phyloP scores from a whole-genome alignment of 352 stramenopile genomes.

The Globisporangium alternatum region DNA sequence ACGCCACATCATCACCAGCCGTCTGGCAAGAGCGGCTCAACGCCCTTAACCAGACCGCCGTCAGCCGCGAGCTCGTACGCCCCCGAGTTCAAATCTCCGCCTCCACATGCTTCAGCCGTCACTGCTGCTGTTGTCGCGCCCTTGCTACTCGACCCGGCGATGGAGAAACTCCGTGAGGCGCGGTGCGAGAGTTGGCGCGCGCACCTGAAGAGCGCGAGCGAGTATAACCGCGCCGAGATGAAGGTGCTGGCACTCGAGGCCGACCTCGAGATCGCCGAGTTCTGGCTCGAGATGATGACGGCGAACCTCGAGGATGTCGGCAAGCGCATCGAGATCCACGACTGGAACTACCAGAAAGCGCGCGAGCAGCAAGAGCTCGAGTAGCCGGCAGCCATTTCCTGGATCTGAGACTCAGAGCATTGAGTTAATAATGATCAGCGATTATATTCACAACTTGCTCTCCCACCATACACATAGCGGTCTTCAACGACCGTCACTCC shows the following conservation, averaged over 20 bases:
- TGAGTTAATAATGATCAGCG: conserved; percentile 10
- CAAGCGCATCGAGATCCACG: conserved; percentile 70
- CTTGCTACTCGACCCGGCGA: conserved; percentile 22
- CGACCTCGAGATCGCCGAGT: conserved; percentile 61
- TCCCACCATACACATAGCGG: neutral
- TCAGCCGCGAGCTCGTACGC: neutral
- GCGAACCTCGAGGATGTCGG: conserved; percentile 73
- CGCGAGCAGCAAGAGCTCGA: conserved; percentile 29
- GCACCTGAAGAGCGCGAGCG: conserved; percentile 52
- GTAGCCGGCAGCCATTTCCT: neutral
- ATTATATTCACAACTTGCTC: conserved; percentile 8
- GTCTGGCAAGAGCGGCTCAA: neutral
- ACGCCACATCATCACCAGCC: neutral
- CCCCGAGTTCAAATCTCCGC: neutral
- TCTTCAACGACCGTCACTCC: neutral
- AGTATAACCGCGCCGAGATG: conserved; percentile 58
- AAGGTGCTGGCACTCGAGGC: conserved; percentile 50
- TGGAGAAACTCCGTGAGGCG: conserved; percentile 40
- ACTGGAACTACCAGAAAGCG: conserved; percentile 78
- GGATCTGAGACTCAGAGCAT: no score
- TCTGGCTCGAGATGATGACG: conserved; percentile 56
- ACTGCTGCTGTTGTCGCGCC: neutral
- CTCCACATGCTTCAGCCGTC: neutral
- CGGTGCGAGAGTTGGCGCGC: conserved; percentile 40
- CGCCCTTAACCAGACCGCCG: neutral